Percentiles rank a stretch among this genome's conserved stretches.
Evolutionary conservation across 768 basidiomycete species (phyloP).

Genomic region (Pulveroboletus ravenelii): DNA sequence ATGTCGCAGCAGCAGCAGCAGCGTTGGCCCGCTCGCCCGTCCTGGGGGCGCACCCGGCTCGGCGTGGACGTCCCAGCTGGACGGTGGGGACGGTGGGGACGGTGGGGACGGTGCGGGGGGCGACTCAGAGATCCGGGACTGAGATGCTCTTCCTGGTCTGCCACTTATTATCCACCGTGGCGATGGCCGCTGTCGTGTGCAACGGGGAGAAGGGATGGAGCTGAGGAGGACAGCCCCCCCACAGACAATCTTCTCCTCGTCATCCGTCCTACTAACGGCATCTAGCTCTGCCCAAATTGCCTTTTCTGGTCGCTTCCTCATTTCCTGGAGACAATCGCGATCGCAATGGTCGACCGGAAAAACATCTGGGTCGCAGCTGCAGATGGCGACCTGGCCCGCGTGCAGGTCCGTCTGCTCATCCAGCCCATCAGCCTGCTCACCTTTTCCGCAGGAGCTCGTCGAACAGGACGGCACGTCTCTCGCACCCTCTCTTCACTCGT

Average conservation of each 20-base stretch:
- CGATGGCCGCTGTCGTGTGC: neutral
- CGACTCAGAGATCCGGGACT: constrained; percentile 20
- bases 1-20: neutral
- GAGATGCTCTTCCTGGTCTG: constrained; percentile 17
- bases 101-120: constrained; percentile 23
- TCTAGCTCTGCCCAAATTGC: constrained; percentile 19
- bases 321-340: constrained; percentile 9
- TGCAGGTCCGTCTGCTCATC: constrained; percentile 48
- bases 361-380: constrained; percentile 94
- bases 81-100: constrained; percentile 17
- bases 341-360: constrained; percentile 33
- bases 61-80: neutral
- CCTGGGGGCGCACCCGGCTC: neutral
- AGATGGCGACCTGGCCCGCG: constrained; percentile 79
- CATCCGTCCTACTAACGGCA: neutral
- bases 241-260: constrained; percentile 1
- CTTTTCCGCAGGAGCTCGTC: constrained; percentile 47
- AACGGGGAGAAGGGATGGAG: neutral
- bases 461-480: constrained; percentile 50
- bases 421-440: constrained; percentile 1
- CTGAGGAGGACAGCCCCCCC: neutral
- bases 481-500: neutral
- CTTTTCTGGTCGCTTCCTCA: constrained; percentile 21
- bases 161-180: constrained; percentile 3
- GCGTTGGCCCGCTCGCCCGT: neutral